Evolutionary conservation across 1,139 yeast species (phyloP).

Genomic region (Meyerozyma elateridarum): DNA sequence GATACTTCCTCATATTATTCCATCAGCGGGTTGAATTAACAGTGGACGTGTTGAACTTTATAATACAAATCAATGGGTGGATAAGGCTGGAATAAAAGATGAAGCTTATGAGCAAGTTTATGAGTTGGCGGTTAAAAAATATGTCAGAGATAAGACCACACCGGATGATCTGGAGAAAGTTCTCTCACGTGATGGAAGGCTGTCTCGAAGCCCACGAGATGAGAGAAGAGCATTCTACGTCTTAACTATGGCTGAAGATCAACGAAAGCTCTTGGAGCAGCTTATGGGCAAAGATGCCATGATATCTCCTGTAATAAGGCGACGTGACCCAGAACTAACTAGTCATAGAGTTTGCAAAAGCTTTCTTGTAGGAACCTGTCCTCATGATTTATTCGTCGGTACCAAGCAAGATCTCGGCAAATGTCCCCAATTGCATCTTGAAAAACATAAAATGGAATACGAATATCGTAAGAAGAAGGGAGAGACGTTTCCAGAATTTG

Average conservation of each 20-base stretch:
- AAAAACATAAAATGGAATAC: constrained; percentile 71
- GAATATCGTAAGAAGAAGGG: constrained; percentile 53
- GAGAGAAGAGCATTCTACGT: no score
- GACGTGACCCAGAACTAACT: constrained; percentile 48
- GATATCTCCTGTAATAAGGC: constrained; percentile 29
- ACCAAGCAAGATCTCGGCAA: constrained; percentile 82
- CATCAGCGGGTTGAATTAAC: background rate
- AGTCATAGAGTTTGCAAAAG: constrained; percentile 74
- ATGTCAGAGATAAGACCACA: no score
- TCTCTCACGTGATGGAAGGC: no score
- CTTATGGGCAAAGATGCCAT: constrained; percentile 70
- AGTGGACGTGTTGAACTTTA: no score
- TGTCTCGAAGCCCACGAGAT: no score
- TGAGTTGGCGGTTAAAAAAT: no score
- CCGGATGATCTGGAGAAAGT: no score
- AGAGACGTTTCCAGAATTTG: constrained; percentile 62
- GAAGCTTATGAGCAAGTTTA: no score
- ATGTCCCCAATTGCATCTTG: constrained; percentile 75
- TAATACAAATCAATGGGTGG: no score
- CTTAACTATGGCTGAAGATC: constrained; percentile 58
- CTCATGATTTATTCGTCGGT: constrained; percentile 76
- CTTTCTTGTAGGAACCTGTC: constrained; percentile 83
- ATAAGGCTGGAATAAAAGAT: no score
- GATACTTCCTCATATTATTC: constrained; percentile 24
- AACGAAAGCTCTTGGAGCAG: constrained; percentile 71